Conservation (phyloP, 495 filamentous ascomycete species). For the Podospora didyma region DNA sequence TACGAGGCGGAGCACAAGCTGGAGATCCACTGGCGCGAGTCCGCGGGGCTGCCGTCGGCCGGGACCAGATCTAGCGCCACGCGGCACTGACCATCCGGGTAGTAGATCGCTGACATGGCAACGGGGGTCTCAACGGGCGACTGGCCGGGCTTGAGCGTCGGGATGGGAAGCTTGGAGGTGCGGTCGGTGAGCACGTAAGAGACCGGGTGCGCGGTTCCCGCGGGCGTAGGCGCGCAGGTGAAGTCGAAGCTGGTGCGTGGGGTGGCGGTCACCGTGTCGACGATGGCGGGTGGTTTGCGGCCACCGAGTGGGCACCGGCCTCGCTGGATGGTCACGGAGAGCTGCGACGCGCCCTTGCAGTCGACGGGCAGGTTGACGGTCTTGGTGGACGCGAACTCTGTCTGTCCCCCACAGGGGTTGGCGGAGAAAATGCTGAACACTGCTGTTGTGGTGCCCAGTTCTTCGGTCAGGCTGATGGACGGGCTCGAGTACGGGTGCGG, state of each 20-base stretch:
- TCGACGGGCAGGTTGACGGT: slow-evolving; percentile 11
- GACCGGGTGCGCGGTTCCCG: not conserved
- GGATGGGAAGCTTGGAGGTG: not conserved
- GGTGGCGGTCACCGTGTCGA: slow-evolving; percentile 6
- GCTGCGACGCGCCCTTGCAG: slow-evolving; percentile 1
- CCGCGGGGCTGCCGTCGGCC: not conserved
- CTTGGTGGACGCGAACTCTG: slow-evolving; percentile 9
- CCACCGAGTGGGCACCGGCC: slow-evolving; percentile 4
- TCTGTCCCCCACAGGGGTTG: slow-evolving; percentile 7
- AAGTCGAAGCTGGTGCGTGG: slow-evolving; percentile 4
- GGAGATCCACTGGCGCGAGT: not conserved
- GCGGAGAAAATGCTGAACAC: not conserved
- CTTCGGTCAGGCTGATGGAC: not conserved
- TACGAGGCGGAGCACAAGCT: not conserved
- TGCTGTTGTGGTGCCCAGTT: not conserved
- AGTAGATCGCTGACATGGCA: slow-evolving; percentile 2
- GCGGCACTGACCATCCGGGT: slow-evolving; percentile 4
- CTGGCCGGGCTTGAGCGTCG: slow-evolving; percentile 4
- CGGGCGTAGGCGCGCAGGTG: slow-evolving; percentile 3
- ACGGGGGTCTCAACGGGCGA: slow-evolving; percentile 1
- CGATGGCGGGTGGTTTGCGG: not conserved
- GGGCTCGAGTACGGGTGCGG: not conserved
- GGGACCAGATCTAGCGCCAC: not conserved
- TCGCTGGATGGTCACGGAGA: not conserved
- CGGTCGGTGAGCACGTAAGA: not conserved